Base-by-base conservation (phyloP, 495 filamentous ascomycete genomes). In the Ascodesmis nigricans region DNA sequence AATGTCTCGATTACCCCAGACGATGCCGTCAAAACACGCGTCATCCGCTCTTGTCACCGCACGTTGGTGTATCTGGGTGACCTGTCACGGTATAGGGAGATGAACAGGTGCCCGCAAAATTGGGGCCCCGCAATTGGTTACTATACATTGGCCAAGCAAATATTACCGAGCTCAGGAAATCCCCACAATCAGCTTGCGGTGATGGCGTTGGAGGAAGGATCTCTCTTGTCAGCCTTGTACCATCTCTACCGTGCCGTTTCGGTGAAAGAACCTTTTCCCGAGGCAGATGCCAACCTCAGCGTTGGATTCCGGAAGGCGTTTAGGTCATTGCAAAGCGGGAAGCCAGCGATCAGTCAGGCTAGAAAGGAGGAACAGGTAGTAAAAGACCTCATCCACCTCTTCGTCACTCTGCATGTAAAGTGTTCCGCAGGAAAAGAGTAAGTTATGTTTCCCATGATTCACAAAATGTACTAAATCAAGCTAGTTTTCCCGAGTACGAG, bases 181-280 rank as follows among this genome's bases (percentile, higher is more conserved):
- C 74, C 79, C 24, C 73, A 91, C 47, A 83, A 97, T 43, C 87
- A 95, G 53, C 62, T 79, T 49, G 82, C 80, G 0, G 75, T 93
- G 10, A 75, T 93, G 38, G 72, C 78, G 19, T 62, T 71, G 25
- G 71, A 73, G 31, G 73, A 78, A 46, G 64, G 58, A 11, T 71
- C 80, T 39, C 76, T 91, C 50, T 63, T 93, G 15, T 65, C 76
- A 15, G 71, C 80, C 2, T 74, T 79, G 0, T 93, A 93, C 48
- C 71, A 95, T 54, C 64, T 93, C 8, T 92, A 91, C 47, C 67
- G 83, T 33, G 75, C 81, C 11, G 57, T 83, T 25, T 70, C 71
- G 1, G 69, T 72, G 21, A 59, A 70, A 19, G 64, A 73, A 22
- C 78, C 83, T 3, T 71, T 84, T 49, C 71, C 75, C 4, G 57